These are phyloP conservation scores for Suillus cothurnatus DNA, from an alignment of 768 basidiomycete species.

Conservation along the genomic window DNA sequence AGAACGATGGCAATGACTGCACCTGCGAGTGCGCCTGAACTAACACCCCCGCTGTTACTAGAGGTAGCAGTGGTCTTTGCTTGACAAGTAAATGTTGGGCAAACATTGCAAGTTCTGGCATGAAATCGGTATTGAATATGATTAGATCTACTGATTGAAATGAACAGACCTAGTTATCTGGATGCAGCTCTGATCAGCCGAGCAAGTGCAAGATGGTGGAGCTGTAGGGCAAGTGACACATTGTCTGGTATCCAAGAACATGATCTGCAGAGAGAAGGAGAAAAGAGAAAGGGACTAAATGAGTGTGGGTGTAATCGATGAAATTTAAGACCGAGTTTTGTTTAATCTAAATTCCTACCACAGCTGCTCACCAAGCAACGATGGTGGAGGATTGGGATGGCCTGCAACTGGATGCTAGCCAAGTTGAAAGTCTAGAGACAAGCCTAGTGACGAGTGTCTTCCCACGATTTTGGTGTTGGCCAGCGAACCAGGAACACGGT, in stretches of 20 bases:
- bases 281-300: constrained; percentile 31
- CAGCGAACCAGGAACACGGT: not conserved
- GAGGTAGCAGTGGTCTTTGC: constrained; percentile 22
- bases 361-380: constrained; percentile 24
- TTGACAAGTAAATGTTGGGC: constrained; percentile 56
- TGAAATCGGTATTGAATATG: constrained; percentile 2
- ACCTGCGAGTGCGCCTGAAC: constrained; percentile 74
- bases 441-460: not conserved
- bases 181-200: constrained; percentile 56
- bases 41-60: constrained; percentile 40
- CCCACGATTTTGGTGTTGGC: not conserved
- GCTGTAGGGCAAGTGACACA: constrained; percentile 56
- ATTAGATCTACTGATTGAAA: constrained; percentile 7
- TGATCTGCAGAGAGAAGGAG: constrained; percentile 30
- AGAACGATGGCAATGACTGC: constrained; percentile 67
- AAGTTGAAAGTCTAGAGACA: constrained; percentile 6
- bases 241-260: constrained; percentile 41
- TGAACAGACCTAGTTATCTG: constrained; percentile 57
- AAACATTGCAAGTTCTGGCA: constrained; percentile 59
- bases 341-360: constrained; percentile 18
- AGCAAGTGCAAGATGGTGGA: constrained; percentile 55
- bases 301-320: constrained; percentile 35
- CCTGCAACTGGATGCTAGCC: constrained; percentile 3
- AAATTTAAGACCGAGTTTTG: constrained; percentile 15
- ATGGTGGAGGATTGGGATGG: constrained; percentile 12